Evolutionary conservation across 2,329 filamentous ascomycete species (phyloP).

Genomic region (Phialophora macrospora): DNA sequence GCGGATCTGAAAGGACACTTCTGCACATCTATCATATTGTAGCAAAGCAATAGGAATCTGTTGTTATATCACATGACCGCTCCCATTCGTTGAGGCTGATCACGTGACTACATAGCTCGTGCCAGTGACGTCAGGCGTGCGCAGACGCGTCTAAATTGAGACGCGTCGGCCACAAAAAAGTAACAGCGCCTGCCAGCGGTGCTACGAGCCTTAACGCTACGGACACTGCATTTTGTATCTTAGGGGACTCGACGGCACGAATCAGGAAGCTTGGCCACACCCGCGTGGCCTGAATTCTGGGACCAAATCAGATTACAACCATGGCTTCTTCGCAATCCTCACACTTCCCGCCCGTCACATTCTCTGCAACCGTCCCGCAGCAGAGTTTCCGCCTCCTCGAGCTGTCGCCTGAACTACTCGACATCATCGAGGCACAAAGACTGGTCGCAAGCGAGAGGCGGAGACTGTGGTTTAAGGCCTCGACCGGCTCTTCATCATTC

Average conservation of each 20-base stretch:
- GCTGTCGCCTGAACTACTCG: conserved; percentile 62
- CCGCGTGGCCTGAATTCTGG: no score
- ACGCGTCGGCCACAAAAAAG: conserved; percentile 8
- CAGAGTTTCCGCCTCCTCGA: conserved; percentile 65
- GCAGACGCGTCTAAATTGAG: conserved; percentile 11
- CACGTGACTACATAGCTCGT: not conserved
- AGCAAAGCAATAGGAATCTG: not conserved
- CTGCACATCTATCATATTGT: not conserved
- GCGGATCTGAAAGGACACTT: not conserved
- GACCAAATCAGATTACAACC: not conserved
- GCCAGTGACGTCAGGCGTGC: not conserved
- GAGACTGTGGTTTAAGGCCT: conserved; percentile 50
- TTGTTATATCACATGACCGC: not conserved
- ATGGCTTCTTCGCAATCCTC: conserved; percentile 41
- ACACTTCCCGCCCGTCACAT: conserved; percentile 43
- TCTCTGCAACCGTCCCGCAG: conserved; percentile 52
- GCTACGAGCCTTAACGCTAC: no score
- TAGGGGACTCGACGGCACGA: not conserved
- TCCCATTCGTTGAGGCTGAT: not conserved
- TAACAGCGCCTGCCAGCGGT: not conserved
- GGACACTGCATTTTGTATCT: not conserved
- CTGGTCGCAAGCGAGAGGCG: conserved; percentile 48
- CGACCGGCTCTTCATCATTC: conserved; percentile 25
- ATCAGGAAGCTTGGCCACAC: not conserved
- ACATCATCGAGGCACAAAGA: conserved; percentile 56